Conservation (phyloP, 345 rosid species). For the Populus davidiana region DNA sequence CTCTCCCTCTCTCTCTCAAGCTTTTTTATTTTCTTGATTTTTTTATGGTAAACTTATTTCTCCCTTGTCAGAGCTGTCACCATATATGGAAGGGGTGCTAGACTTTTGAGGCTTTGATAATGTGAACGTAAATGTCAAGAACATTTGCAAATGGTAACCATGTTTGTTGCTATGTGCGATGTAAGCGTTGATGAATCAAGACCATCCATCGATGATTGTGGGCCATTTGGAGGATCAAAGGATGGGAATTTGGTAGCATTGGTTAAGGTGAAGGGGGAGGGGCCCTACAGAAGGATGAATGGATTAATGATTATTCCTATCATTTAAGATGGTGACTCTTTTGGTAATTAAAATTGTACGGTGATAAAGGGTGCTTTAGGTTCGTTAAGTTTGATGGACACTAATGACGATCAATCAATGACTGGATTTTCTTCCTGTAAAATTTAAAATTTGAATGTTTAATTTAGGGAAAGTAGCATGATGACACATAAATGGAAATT, state of each 20-base stretch:
- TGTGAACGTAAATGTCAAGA: not conserved
- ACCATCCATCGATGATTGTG: not conserved
- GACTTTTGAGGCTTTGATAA: not conserved
- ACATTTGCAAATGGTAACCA: not conserved
- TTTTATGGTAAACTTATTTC: not conserved
- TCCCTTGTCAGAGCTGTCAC: not conserved
- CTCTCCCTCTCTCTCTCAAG: not conserved
- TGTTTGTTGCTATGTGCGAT: not conserved
- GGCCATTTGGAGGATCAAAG: not conserved
- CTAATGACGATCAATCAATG: not conserved
- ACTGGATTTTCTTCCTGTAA: not conserved
- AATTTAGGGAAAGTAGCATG: not conserved
- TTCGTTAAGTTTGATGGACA: not conserved
- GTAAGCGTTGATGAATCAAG: not conserved
- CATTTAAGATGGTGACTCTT: not conserved
- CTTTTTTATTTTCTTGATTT: conserved; percentile 6
- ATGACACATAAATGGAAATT: not conserved
- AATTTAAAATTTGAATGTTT: not conserved
- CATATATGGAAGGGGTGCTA: not conserved
- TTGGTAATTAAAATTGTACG: conserved; percentile 2
- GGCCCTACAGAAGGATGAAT: not conserved
- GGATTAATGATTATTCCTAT: conserved; percentile 10
- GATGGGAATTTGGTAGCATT: not conserved
- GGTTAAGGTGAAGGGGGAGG: not conserved
- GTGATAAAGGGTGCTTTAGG: not conserved